A percentile compares a stretch with the other conserved stretches of the same genome.
These are phyloP conservation scores for Brassica carinata DNA, from an alignment of 345 rosid genomes.

Conservation along the genomic window DNA sequence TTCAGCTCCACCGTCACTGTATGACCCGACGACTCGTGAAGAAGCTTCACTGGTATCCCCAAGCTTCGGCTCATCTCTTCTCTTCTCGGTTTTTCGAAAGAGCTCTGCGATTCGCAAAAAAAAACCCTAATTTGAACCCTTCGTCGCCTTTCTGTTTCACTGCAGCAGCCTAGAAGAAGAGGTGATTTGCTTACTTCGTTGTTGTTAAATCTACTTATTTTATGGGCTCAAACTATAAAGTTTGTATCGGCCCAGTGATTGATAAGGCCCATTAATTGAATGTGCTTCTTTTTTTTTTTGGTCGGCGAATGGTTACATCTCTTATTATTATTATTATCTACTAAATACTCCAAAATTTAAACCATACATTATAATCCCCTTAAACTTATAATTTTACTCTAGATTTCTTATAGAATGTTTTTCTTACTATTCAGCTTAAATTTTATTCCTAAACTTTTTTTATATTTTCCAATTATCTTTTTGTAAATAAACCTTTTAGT, in stretches of 20 bases:
- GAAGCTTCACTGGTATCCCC: constrained; percentile 86
- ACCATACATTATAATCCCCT: not conserved
- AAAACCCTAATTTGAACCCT: constrained; percentile 48
- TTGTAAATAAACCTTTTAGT: not conserved
- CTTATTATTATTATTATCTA: too few species aligned
- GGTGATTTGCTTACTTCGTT: not conserved
- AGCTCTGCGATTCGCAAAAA: not conserved
- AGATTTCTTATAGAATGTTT: not conserved
- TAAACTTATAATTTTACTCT: not conserved
- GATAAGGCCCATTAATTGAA: not conserved
- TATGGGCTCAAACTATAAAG: not conserved
- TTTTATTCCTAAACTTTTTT: not conserved
- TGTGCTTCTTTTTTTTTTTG: not conserved
- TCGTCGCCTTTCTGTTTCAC: not conserved
- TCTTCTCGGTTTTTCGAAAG: not conserved
- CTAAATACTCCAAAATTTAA: too few species aligned
- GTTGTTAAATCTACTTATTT: not conserved
- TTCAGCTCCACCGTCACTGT: constrained; percentile 81
- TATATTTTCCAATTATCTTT: too few species aligned
- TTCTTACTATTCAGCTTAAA: not conserved
- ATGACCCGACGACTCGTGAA: constrained; percentile 85
- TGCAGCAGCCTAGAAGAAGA: constrained; percentile 9
- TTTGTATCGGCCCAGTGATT: not conserved
- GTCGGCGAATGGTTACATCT: not conserved
- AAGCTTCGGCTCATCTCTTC: constrained; percentile 77